Evolutionary conservation across 2,329 filamentous ascomycete species (phyloP).

Genomic region (Colletotrichum sidae): DNA sequence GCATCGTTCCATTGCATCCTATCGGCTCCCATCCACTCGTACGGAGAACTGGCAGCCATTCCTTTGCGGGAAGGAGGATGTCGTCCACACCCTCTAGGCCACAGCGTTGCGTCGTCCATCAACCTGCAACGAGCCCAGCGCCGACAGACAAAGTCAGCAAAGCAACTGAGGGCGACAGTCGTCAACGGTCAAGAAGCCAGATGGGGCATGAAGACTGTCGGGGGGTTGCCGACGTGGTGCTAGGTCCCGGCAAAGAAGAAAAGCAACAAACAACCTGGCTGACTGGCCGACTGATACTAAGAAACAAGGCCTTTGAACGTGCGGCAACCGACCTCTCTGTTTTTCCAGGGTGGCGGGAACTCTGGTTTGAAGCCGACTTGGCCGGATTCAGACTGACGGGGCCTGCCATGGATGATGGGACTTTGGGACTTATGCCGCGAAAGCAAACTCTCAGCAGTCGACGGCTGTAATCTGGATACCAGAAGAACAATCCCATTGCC

Average conservation of each 20-base stretch:
- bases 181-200: not conserved
- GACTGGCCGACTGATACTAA: too few species aligned
- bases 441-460: too few species aligned
- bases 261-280: too few species aligned
- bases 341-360: not conserved
- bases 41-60: conserved; percentile 8
- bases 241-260: too few species aligned
- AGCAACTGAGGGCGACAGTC: too few species aligned
- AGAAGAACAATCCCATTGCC: not conserved
- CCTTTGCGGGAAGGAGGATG: conserved; percentile 23
- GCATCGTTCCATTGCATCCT: conserved; percentile 32
- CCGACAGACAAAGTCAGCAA: too few species aligned
- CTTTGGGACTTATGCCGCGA: conserved; percentile 9
- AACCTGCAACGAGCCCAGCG: conserved; percentile 20
- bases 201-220: too few species aligned
- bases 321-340: not conserved
- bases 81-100: conserved; percentile 13
- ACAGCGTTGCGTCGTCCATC: conserved; percentile 33
- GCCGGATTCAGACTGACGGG: conserved; percentile 8
- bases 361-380: not conserved
- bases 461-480: too few species aligned
- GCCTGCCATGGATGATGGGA: conserved; percentile 5
- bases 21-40: conserved; percentile 17
- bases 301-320: too few species aligned
- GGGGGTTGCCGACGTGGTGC: too few species aligned